phyloP scores from a whole-genome alignment of 768 basidiomycete species.

The Phaffia australis region DNA sequence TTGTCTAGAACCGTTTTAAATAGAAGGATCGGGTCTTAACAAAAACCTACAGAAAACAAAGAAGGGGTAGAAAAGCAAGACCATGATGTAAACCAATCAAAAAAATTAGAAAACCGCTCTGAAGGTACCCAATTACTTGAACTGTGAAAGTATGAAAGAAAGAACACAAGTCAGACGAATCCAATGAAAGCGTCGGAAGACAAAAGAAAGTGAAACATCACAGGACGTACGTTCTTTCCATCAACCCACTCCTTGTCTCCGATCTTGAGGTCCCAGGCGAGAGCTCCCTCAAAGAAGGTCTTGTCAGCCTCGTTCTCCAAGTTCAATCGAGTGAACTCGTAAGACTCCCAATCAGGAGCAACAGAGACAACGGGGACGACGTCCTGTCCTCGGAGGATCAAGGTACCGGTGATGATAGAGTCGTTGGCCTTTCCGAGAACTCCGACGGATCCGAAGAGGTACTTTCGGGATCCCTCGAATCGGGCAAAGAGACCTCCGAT shows the following conservation, averaged over 20 bases:
- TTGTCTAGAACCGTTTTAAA: too few species aligned
- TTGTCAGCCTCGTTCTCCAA: slow-evolving; percentile 63
- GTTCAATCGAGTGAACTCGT: slow-evolving; percentile 67
- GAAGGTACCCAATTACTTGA: too few species aligned
- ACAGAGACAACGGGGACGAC: slow-evolving; percentile 51
- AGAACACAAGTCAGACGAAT: too few species aligned
- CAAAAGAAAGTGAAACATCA: too few species aligned
- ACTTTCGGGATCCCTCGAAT: slow-evolving; percentile 80
- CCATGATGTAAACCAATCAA: too few species aligned
- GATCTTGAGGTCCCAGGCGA: slow-evolving; percentile 86
- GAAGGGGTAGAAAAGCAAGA: too few species aligned
- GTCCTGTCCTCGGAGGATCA: slow-evolving; percentile 68
- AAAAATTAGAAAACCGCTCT: too few species aligned
- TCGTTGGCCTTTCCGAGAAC: slow-evolving; percentile 73
- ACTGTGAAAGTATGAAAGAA: too few species aligned
- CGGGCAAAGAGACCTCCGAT: slow-evolving; percentile 93
- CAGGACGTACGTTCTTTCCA: too few species aligned
- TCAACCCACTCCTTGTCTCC: slow-evolving; percentile 84
- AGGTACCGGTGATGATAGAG: slow-evolving; percentile 65
- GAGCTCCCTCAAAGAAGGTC: slow-evolving; percentile 78
- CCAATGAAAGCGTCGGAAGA: too few species aligned
- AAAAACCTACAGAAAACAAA: too few species aligned
- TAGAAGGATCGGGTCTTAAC: too few species aligned
- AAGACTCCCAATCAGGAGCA: slow-evolving; percentile 87
- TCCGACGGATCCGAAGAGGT: slow-evolving; percentile 84